Evolutionary conservation across 2,329 filamentous ascomycete genomes (phyloP).

Genomic region (Metarhizium album): DNA sequence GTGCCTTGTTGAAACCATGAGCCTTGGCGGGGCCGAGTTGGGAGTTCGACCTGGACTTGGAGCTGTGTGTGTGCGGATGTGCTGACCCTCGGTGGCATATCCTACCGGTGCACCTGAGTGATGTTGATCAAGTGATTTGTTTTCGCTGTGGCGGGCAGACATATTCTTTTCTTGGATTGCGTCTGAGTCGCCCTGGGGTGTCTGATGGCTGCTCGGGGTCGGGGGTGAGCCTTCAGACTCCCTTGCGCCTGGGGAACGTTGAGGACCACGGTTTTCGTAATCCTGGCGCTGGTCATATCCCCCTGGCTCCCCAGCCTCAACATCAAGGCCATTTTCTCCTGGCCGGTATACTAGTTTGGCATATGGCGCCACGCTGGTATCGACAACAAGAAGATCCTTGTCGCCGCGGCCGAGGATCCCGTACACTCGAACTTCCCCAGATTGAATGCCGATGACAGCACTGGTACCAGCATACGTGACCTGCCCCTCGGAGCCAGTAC

Average conservation of each 20-base stretch:
- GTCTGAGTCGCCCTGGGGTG: not conserved
- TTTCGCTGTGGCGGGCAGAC: not conserved
- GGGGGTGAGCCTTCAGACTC: not conserved
- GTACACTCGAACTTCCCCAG: conserved; percentile 56
- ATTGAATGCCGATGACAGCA: conserved; percentile 54
- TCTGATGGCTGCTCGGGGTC: not conserved
- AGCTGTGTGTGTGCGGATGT: not conserved
- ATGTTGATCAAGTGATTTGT: not conserved
- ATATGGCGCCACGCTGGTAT: conserved; percentile 38
- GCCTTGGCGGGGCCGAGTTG: not conserved
- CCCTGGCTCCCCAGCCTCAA: not conserved
- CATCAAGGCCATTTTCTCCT: not conserved
- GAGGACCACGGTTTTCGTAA: not conserved
- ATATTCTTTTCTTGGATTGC: not conserved
- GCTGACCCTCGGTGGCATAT: not conserved
- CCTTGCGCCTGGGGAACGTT: not conserved
- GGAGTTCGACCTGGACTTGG: not conserved
- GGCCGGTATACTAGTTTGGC: conserved; percentile 31
- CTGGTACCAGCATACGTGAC: conserved; percentile 66
- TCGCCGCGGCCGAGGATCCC: conserved; percentile 61
- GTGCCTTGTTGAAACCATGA: not conserved
- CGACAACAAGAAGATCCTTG: conserved; percentile 57
- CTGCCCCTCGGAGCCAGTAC: conserved; percentile 54
- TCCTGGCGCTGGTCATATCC: not conserved
- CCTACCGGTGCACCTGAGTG: not conserved